These are phyloP conservation scores for Trichopus zeylanicus DNA, from an alignment of 116 monocot genomes.

Conservation along the genomic window DNA sequence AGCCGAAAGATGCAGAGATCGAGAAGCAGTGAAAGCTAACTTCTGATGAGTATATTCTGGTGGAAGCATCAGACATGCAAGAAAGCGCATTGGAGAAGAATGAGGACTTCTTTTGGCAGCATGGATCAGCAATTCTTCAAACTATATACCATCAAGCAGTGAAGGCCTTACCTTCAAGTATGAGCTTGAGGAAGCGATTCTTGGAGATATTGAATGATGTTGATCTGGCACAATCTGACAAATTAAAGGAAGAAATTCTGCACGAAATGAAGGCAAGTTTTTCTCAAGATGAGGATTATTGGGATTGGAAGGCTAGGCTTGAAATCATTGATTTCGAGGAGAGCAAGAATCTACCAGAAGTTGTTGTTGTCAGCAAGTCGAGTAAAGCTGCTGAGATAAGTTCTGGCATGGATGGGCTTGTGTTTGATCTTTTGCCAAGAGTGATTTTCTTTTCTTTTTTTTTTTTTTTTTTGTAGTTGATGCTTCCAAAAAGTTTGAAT, in stretches of 20 bases:
- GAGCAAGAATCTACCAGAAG: constrained; percentile 9
- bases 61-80: no score
- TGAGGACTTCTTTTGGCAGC: constrained; percentile 56
- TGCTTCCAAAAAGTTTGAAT: background rate
- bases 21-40: no score
- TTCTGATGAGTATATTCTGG: no score
- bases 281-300: constrained; percentile 56
- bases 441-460: constrained; percentile 1
- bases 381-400: constrained; percentile 62
- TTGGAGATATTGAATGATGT: constrained; percentile 61
- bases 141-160: constrained; percentile 72
- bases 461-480: background rate
- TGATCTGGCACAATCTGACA: constrained; percentile 59
- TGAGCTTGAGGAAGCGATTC: constrained; percentile 63
- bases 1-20: constrained; percentile 62
- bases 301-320: constrained; percentile 73
- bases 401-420: background rate
- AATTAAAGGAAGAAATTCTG: constrained; percentile 57
- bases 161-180: constrained; percentile 58
- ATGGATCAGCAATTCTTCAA: constrained; percentile 50
- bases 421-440: background rate
- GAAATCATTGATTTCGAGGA: constrained; percentile 20
- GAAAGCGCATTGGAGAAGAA: constrained; percentile 32
- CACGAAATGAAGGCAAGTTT: constrained; percentile 61
- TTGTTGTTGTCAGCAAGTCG: constrained; percentile 23